Conservation (phyloP, 1,284 basidiomycete genomes). For the Kwoniella shivajii region DNA sequence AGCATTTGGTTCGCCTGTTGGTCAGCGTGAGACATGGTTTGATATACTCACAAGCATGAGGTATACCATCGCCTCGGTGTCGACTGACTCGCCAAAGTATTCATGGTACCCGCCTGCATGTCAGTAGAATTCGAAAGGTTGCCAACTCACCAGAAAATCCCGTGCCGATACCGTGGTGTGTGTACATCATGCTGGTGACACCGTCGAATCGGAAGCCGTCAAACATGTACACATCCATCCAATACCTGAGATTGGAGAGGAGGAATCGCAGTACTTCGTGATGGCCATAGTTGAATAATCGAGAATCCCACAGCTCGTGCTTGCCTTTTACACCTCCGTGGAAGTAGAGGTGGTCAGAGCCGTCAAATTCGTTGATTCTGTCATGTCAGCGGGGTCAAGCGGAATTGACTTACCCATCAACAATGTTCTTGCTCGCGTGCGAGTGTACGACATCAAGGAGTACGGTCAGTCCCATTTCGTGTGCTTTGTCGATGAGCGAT, state of each 20-base stretch:
- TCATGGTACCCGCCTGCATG: slow-evolving; percentile 84
- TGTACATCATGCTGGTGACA: slow-evolving; percentile 98
- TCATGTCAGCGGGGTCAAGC: slow-evolving; percentile 1
- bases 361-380: slow-evolving; percentile 90
- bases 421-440: slow-evolving; percentile 95
- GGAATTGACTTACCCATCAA: slow-evolving; percentile 64
- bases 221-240: slow-evolving; percentile 92
- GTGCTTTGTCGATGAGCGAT: slow-evolving; percentile 91
- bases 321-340: slow-evolving; percentile 86
- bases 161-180: slow-evolving; percentile 94
- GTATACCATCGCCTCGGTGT: slow-evolving; percentile 89
- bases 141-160: slow-evolving; percentile 76
- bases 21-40: slow-evolving; percentile 2
- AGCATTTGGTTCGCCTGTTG: slow-evolving; percentile 85
- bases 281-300: slow-evolving; percentile 92
- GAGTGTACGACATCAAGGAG: slow-evolving; percentile 97
- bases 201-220: slow-evolving; percentile 99
- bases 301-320: slow-evolving; percentile 93
- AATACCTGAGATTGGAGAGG: slow-evolving; percentile 91
- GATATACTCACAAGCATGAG: slow-evolving; percentile 83
- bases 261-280: slow-evolving; percentile 95
- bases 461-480: slow-evolving; percentile 88
- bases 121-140: neutral
- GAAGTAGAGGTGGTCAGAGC: slow-evolving; percentile 95
- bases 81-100: slow-evolving; percentile 86